A percentile compares a stretch with the other conserved stretches of the same genome.
Evolutionary conservation across 306 rosid species (phyloP).

Genomic region (Carpinus viminea): DNA sequence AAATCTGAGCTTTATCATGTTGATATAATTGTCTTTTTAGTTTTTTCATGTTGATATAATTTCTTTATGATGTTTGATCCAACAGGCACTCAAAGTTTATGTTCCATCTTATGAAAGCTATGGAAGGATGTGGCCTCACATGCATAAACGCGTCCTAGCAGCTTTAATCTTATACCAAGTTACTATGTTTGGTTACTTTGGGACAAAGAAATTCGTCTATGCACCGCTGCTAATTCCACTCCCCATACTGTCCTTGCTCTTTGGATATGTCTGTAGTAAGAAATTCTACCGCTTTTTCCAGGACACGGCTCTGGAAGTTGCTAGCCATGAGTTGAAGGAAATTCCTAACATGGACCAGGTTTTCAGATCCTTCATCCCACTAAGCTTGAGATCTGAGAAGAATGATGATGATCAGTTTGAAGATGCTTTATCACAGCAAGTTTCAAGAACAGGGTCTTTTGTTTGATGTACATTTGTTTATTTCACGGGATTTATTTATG

Average conservation of each 20-base stretch:
- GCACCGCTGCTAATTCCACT: constrained; percentile 59
- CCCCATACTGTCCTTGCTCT: constrained; percentile 58
- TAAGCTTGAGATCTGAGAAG: constrained; percentile 75
- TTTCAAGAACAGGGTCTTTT: too few relatives aligned
- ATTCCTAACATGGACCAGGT: constrained; percentile 70
- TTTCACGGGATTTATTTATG: too few relatives aligned
- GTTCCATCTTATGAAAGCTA: constrained; percentile 83
- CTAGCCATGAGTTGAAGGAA: constrained; percentile 49
- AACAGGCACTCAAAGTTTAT: constrained; percentile 87
- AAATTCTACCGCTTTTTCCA: constrained; percentile 71
- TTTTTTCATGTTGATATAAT: neutral
- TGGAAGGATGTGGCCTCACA: constrained; percentile 98
- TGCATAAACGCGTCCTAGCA: constrained; percentile 63
- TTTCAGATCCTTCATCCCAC: constrained; percentile 68
- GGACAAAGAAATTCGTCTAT: constrained; percentile 51
- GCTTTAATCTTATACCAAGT: constrained; percentile 72
- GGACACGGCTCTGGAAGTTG: constrained; percentile 63
- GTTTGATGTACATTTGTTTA: too few relatives aligned
- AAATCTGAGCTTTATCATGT: too few relatives aligned
- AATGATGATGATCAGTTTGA: constrained; percentile 51
- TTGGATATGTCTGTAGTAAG: constrained; percentile 47
- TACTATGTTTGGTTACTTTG: constrained; percentile 85
- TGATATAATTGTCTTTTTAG: too few relatives aligned
- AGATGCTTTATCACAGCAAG: too few relatives aligned
- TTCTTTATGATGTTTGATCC: constrained; percentile 15